Evolutionary conservation across 768 basidiomycete species (phyloP).

Genomic region (Tremella mesenterica): DNA sequence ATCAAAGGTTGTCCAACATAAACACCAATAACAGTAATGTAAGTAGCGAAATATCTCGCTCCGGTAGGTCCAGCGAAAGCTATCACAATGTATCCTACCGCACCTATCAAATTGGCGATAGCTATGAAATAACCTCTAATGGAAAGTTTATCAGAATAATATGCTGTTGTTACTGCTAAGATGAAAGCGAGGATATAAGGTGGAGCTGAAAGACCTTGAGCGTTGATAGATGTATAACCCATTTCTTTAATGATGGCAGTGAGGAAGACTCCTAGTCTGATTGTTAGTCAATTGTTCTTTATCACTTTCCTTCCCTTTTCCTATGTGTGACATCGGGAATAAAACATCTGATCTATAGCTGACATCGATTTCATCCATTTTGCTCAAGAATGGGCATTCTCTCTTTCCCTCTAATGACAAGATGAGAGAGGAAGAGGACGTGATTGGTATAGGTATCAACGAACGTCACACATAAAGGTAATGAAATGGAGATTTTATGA

Average conservation of each 20-base stretch:
- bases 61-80: slow-evolving; percentile 11
- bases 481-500: no score
- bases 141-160: slow-evolving; percentile 10
- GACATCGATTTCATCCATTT: no score
- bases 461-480: no score
- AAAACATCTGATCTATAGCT: no score
- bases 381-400: no score
- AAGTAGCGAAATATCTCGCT: slow-evolving; percentile 16
- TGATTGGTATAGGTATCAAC: no score
- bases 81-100: slow-evolving; percentile 14
- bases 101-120: slow-evolving; percentile 7
- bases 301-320: no score
- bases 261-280: background rate
- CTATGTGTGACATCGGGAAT: no score
- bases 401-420: no score
- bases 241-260: slow-evolving; percentile 20
- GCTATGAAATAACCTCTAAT: slow-evolving; percentile 17
- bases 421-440: no score
- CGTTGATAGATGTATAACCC: slow-evolving; percentile 18
- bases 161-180: slow-evolving; percentile 5
- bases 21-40: slow-evolving; percentile 15
- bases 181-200: slow-evolving; percentile 17
- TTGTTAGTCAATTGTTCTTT: no score
- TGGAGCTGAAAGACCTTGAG: slow-evolving; percentile 20
- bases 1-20: slow-evolving; percentile 19